Base-by-base conservation (phyloP, 2,329 filamentous ascomycete species). In the Talaromyces sp. region DNA sequence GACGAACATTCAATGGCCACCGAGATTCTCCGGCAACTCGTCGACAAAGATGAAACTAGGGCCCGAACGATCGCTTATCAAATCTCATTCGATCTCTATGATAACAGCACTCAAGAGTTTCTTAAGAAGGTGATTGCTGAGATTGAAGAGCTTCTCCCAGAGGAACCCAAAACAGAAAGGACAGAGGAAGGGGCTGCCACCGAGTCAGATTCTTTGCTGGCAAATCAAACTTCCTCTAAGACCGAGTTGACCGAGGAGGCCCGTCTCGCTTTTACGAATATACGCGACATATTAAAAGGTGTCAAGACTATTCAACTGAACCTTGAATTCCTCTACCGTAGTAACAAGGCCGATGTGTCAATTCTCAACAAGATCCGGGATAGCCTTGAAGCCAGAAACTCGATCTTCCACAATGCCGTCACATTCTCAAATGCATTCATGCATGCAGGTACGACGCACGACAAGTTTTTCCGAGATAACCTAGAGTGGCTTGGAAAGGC, bases 401-500 rank as follows among this genome's bases (percentile, higher is more conserved):
- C 94, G 37, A 99, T 99, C 71, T 98, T 98, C 85, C 95, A 99
- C 79, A 96, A 93, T 1, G 93, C 93, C 3, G 92, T 99, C 64
- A 98, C 95, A 0, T 95, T 99, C 73, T 95, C 94, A 74, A 98
- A 98, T 73, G 95, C 93, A 11, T 98, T 99, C 77, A 99, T 99
- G 95, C 96, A 99, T 76, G 93, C 96, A 62, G 96, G 95, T 66
- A 99, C 95, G 0, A 97, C 94, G 0, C 95, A 97, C 72, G 95
- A 99, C 80, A 96, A 94, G 74, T 99, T 99, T 82, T 98, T 99
- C 87, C 87, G 96, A 8, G 93, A 98, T 74, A 99, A 99, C 75
- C 81, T 99, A 27, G 95, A 99, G 70, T 99, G 95, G 95, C 82
- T 99, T 3, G 93, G 94, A 67, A 99, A 98, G 83, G 95, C 95